Conservation (phyloP, 1,284 basidiomycete species). For the Taiwanofungus camphoratus region DNA sequence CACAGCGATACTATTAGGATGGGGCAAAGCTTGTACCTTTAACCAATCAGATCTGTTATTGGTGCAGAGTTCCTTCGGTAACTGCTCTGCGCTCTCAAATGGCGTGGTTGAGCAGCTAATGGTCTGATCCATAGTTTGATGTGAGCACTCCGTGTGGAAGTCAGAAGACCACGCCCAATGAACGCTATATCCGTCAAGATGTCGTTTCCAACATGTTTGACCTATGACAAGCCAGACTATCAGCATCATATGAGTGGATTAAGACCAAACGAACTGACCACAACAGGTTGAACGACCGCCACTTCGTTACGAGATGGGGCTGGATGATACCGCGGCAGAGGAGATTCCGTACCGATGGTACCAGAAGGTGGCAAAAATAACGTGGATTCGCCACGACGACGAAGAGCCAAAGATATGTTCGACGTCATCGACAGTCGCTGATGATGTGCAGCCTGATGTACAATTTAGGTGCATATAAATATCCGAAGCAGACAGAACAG, state of each 20-base stretch:
- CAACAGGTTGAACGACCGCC: constrained; percentile 85
- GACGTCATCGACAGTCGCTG: constrained; percentile 73
- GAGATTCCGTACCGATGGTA: constrained; percentile 25
- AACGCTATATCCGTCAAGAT: constrained; percentile 68
- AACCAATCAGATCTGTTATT: too few relatives aligned
- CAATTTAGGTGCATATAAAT: neutral
- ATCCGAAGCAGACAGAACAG: neutral
- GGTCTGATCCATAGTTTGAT: constrained; percentile 85
- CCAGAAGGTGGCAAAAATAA: constrained; percentile 45
- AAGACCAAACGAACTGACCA: constrained; percentile 45
- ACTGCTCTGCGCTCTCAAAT: constrained; percentile 13
- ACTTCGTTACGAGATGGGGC: constrained; percentile 87
- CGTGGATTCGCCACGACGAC: constrained; percentile 46
- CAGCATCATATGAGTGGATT: constrained; percentile 1
- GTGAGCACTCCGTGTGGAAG: constrained; percentile 64
- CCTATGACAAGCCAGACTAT: constrained; percentile 38
- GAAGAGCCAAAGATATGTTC: constrained; percentile 60
- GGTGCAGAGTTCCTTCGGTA: constrained; percentile 7
- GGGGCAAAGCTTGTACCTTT: too few relatives aligned
- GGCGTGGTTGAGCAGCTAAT: constrained; percentile 37
- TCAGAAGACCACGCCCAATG: constrained; percentile 70
- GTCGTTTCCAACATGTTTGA: constrained; percentile 75
- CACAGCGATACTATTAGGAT: too few relatives aligned
- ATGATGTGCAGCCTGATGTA: constrained; percentile 46
- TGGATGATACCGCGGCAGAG: constrained; percentile 66